These are phyloP conservation scores for Lavandula angustifolia DNA, from an alignment of 257 asterid species.

Conservation along the genomic window DNA sequence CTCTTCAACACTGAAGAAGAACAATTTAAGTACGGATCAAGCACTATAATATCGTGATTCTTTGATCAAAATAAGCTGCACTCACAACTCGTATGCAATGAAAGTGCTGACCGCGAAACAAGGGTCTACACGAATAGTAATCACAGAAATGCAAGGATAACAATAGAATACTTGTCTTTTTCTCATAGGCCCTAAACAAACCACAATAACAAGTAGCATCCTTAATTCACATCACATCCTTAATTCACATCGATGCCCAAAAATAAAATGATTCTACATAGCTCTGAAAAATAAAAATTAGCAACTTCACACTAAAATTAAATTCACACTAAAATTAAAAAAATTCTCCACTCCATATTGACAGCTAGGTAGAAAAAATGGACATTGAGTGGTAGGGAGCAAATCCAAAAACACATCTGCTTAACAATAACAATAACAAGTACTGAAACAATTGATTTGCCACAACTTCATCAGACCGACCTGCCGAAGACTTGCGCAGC, in stretches of 20 bases:
- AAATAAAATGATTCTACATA: neutral
- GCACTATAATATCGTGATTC: neutral
- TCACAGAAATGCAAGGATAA: neutral
- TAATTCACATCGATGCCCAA: neutral
- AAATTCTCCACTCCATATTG: no score
- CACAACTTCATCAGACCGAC: conserved; percentile 32
- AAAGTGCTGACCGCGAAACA: neutral
- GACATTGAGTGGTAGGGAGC: neutral
- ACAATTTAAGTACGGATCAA: conserved; percentile 15
- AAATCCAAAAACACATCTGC: neutral
- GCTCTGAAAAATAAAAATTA: neutral
- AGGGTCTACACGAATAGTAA: neutral
- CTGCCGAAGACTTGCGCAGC: conserved; percentile 93
- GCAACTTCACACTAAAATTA: neutral
- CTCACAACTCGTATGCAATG: neutral
- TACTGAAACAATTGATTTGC: neutral
- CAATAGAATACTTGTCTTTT: no score
- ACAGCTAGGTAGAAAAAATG: no score
- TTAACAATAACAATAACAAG: neutral
- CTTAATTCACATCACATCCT: neutral
- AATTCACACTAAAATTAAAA: no score
- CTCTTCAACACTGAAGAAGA: conserved; percentile 74
- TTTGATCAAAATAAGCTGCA: conserved; percentile 15
- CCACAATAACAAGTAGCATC: neutral
- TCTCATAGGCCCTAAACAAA: neutral